phyloP scores from a whole-genome alignment of 805 yeast genomes.

The Metschnikowia rubicola region DNA sequence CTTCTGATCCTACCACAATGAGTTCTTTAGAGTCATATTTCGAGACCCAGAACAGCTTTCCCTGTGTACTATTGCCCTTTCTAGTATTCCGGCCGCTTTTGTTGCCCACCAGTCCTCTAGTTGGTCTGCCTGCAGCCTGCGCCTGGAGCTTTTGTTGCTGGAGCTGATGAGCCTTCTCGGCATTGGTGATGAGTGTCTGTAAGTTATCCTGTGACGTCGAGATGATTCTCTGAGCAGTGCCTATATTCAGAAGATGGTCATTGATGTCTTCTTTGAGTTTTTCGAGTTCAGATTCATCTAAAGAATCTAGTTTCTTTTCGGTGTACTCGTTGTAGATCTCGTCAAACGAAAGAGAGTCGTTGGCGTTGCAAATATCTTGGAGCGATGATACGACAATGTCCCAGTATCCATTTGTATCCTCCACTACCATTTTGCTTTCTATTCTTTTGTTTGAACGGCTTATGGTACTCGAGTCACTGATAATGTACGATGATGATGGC shows the following conservation, averaged over 20 bases:
- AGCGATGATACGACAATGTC: conserved; percentile 61
- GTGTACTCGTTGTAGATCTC: conserved; percentile 26
- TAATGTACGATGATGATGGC: no score
- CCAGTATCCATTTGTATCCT: conserved; percentile 60
- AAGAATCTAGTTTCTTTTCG: conserved; percentile 24
- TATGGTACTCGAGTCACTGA: no score
- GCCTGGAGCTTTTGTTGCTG: conserved; percentile 13
- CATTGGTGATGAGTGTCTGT: conserved; percentile 38
- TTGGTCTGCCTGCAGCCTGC: conserved; percentile 5
- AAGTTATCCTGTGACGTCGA: conserved; percentile 45
- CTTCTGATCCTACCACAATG: conserved; percentile 67
- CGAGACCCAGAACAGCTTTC: conserved; percentile 49
- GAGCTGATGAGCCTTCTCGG: conserved; percentile 13
- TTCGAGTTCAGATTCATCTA: conserved; percentile 38
- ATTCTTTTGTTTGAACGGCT: no score
- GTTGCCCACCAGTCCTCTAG: conserved; percentile 12
- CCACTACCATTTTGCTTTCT: conserved; percentile 10
- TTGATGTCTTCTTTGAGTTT: conserved; percentile 38
- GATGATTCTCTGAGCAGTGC: conserved; percentile 41
- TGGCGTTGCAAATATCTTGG: conserved; percentile 64
- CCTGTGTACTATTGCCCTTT: conserved; percentile 27
- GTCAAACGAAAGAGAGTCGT: conserved; percentile 53
- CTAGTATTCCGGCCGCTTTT: conserved; percentile 14
- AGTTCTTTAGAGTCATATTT: conserved; percentile 59
- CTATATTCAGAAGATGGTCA: conserved; percentile 57